Evolutionary conservation across 352 stramenopile genomes (phyloP), one percentile per base, ranked within the genome.

Genomic region (Phytophthora cactorum): DNA sequence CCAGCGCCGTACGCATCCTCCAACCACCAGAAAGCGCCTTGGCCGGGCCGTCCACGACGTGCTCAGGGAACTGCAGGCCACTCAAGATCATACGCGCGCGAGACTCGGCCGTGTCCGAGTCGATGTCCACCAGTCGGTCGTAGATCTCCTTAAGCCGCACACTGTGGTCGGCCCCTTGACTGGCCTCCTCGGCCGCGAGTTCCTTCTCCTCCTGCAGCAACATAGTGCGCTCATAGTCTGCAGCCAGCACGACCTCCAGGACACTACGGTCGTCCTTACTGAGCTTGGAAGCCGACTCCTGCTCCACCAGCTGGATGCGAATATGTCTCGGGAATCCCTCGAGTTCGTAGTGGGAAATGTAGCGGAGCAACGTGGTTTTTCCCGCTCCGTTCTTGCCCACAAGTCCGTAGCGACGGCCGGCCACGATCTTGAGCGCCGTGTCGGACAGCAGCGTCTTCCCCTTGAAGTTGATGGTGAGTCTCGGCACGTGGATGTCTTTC

Each of bases 241-340:
- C 87, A 41, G 96, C 80, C 27, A 99, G 79, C 9, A 99, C 96
- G 34, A 98, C 95, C 22, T 98, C 76, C n/a, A 99, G 68, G 17
- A 99, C 95, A 46, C 85, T 97, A 22, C 90, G 88, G 11, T 80
- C 82, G 54, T 93, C 86, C 36, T 79, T 76, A 54, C 77, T 92
- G 31, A 95, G 75, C 66, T 94, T 95, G n/a, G 81, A 95, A 22
- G 84, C 84, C 29, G 82, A 93, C 70, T 99, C 97, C 76, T 99
- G 96, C 69, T 97, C 89, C 14, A 99, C 97, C 74, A 98, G 87
- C 66, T 99, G 90, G 28, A 99, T 97, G 54, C 96, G 85, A 38
- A 98, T 87, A 84, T 99, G 96, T 25, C 87, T 80, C 8, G 97
- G 97, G 79, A 99, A 99, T 3, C 96, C 96, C 53, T 99, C 95